Conservation (phyloP, 192 early-diverging fungal genomes). For the Rhizoclosmatium sp. region DNA sequence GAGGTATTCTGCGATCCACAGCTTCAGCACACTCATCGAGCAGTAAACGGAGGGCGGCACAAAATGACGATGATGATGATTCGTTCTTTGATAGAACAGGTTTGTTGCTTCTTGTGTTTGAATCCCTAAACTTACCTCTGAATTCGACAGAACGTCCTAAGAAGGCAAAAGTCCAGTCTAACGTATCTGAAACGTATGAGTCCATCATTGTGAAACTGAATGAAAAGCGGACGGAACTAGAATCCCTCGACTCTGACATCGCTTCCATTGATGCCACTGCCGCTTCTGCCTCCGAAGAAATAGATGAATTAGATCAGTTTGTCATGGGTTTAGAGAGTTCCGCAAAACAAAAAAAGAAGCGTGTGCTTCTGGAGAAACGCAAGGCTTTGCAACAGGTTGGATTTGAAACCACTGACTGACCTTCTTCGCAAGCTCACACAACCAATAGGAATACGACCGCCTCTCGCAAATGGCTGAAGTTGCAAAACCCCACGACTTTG, state of each 20-base stretch:
- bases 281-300: slow-evolving; percentile 3
- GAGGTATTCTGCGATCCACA: slow-evolving; percentile 39
- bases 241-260: slow-evolving; percentile 29
- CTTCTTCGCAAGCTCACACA: background rate
- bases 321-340: slow-evolving; percentile 42
- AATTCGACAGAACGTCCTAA: slow-evolving; percentile 17
- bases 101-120: slow-evolving; percentile 16
- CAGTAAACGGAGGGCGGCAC: slow-evolving; percentile 37
- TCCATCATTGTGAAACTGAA: slow-evolving; percentile 38
- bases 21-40: slow-evolving; percentile 17
- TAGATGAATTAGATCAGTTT: slow-evolving; percentile 58
- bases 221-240: slow-evolving; percentile 17
- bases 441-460: slow-evolving; percentile 35
- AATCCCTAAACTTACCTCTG: background rate
- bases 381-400: slow-evolving; percentile 30
- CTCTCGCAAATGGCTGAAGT: slow-evolving; percentile 37
- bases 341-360: slow-evolving; percentile 34
- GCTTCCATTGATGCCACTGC: background rate
- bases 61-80: slow-evolving; percentile 56
- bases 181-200: slow-evolving; percentile 41
- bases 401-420: background rate
- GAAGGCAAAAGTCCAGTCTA: slow-evolving; percentile 12
- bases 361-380: slow-evolving; percentile 19
- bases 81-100: slow-evolving; percentile 51
- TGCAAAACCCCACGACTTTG: slow-evolving; percentile 28